Base-by-base conservation (phyloP, 2,329 filamentous ascomycete genomes). In the Fusarium sororula region DNA sequence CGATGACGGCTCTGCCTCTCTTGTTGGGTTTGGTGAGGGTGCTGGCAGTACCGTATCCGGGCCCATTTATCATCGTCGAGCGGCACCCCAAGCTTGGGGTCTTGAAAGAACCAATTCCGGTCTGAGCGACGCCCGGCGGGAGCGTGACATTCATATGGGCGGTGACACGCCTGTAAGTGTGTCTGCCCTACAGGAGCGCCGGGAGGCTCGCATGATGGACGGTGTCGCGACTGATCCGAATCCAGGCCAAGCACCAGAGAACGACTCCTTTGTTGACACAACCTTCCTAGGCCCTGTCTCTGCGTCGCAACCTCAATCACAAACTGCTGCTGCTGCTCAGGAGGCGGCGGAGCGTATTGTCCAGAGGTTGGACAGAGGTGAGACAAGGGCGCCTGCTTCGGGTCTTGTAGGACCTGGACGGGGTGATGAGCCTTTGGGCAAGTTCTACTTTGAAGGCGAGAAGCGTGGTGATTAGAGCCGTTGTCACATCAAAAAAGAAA, bases 11-110 rank as follows among this genome's bases (percentile, higher is more conserved):
- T 92, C 91, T 59, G 94, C 92, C 6, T 96, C 93, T 72, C 87
- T 98, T 11, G 96, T 98, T 15, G 96, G 93, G 1, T 98, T 98
- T 77, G 96, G 96, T 56, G 95, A 98, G 81, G 96, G 95, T 39
- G 95, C 96, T 15, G 94, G 92, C 75, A 94, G 93, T 81, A 94
- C 94, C 10, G 91, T 95, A 65, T 94, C 91, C 68, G 94, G 94
- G 0, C 94, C 94, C 44, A 93, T 93, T 79, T 88, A 93, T 83
- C 85, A 89, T 81, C 83, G 88, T 68, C 81, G 88, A 54, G 81
- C 85, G 57, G 82, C 82, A 72, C 86, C 85, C 74, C 77, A 83
- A 71, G 69, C 76, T 44, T 87, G 84, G 85, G 80, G 79, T 17
- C 79, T 89, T 13, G 88, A 90, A 79, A 82, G 88, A 28, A 87